Conservation (phyloP, 352 stramenopile species). For the Globisporangium recalcitrans region DNA sequence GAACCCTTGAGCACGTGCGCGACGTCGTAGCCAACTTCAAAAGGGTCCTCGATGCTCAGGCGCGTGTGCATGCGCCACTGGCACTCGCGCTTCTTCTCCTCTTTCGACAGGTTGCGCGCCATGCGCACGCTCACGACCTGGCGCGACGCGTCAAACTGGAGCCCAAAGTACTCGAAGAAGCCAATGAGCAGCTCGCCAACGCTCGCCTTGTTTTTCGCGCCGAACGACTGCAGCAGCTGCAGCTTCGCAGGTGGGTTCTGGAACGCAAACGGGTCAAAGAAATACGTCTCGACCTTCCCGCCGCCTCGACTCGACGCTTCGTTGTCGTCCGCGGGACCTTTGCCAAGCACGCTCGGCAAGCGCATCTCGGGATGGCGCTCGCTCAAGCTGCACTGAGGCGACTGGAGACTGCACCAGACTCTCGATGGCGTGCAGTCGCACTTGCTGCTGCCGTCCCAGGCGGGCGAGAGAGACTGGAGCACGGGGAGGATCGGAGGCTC, state of each 20-base stretch:
- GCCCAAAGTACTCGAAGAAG: conserved; percentile 75
- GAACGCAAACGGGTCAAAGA: conserved; percentile 72
- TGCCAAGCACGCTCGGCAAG: conserved; percentile 49
- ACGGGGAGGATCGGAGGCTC: conserved; percentile 68
- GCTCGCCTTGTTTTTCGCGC: conserved; percentile 39
- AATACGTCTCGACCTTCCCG: conserved; percentile 70
- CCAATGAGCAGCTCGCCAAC: conserved; percentile 64
- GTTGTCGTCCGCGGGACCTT: conserved; percentile 41
- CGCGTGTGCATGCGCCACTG: conserved; percentile 78
- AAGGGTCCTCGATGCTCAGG: conserved; percentile 96
- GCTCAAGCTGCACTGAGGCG: conserved; percentile 31
- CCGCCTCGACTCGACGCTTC: conserved; percentile 24
- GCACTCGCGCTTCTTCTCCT: conserved; percentile 58
- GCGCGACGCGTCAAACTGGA: conserved; percentile 63
- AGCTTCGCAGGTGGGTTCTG: conserved; percentile 43
- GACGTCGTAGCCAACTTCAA: conserved; percentile 97
- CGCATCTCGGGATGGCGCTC: conserved; percentile 31
- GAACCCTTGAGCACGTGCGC: conserved; percentile 93
- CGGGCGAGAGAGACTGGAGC: conserved; percentile 52
- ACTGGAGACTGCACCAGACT: conserved; percentile 20
- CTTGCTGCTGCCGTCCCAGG: conserved; percentile 38
- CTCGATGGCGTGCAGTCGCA: conserved; percentile 25
- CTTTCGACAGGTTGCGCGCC: conserved; percentile 60
- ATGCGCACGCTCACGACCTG: conserved; percentile 69
- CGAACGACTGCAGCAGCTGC: conserved; percentile 33